Conservation (phyloP, 805 yeast species). For the Starmerella apicola region DNA sequence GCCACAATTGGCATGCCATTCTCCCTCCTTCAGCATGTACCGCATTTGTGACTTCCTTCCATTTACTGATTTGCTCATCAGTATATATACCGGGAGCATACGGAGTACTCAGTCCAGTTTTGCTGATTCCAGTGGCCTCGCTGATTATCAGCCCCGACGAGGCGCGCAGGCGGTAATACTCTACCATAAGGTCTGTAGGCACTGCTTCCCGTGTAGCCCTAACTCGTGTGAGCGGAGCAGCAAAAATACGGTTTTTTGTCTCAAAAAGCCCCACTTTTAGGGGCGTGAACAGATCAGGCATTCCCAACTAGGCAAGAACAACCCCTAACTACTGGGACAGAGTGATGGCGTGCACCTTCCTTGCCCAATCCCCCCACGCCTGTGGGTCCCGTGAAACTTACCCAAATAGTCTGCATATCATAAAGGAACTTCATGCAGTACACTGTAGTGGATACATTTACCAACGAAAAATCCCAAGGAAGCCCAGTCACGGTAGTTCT, state of each 20-base stretch:
- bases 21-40: conserved; percentile 23
- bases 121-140: conserved; percentile 43
- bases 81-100: conserved; percentile 25
- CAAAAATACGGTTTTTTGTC: conserved; percentile 31
- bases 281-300: conserved; percentile 26
- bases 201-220: conserved; percentile 28
- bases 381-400: too few relatives aligned
- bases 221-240: conserved; percentile 40
- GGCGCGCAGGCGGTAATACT: conserved; percentile 48
- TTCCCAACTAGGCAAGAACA: too few relatives aligned
- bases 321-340: too few relatives aligned
- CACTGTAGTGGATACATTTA: too few relatives aligned
- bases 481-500: too few relatives aligned
- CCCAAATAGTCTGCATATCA: too few relatives aligned
- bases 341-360: too few relatives aligned
- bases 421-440: too few relatives aligned
- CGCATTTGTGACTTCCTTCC: conserved; percentile 28
- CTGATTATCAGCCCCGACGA: conserved; percentile 36
- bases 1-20: conserved; percentile 16
- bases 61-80: conserved; percentile 24
- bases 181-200: conserved; percentile 36
- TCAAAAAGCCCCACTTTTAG: conserved; percentile 28
- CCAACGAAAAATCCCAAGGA: too few relatives aligned
- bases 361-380: too few relatives aligned
- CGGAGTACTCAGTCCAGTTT: conserved; percentile 32